Percentiles rank a stretch among this genome's conserved stretches.
Evolutionary conservation across 805 yeast genomes (phyloP).

Genomic region (Teunomyces stri): DNA sequence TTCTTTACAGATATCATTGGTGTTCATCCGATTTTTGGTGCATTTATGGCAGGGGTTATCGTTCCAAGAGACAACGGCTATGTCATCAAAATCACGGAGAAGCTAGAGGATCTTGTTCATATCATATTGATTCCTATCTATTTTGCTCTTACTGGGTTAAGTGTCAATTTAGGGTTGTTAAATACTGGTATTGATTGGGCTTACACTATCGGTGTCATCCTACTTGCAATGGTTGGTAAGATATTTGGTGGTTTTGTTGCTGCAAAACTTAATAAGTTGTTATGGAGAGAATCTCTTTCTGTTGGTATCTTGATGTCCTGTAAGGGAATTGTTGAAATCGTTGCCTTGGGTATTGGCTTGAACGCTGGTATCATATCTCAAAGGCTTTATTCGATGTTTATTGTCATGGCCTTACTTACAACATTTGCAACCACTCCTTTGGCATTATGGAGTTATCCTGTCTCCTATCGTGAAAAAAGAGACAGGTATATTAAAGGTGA

Average conservation of each 20-base stretch:
- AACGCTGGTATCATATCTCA: constrained; percentile 65
- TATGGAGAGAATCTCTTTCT: constrained; percentile 71
- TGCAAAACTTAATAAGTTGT: constrained; percentile 58
- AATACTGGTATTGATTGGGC: constrained; percentile 76
- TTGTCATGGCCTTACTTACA: constrained; percentile 76
- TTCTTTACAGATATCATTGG: constrained; percentile 83
- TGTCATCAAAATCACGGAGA: constrained; percentile 65
- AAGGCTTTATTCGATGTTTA: constrained; percentile 74
- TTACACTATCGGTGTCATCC: constrained; percentile 64
- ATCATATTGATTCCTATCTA: constrained; percentile 71
- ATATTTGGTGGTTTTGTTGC: constrained; percentile 64
- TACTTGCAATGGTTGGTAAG: constrained; percentile 67
- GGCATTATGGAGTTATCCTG: constrained; percentile 61
- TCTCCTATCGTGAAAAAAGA: constrained; percentile 53
- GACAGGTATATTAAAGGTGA: constrained; percentile 28
- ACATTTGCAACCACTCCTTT: constrained; percentile 81
- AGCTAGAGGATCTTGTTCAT: constrained; percentile 75
- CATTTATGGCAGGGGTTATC: constrained; percentile 72
- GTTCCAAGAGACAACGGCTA: constrained; percentile 76
- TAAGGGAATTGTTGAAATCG: constrained; percentile 85
- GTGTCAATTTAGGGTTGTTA: constrained; percentile 62
- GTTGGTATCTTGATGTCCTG: constrained; percentile 85
- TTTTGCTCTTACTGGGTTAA: constrained; percentile 77
- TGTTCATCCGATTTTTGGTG: constrained; percentile 85
- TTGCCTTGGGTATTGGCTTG: constrained; percentile 71